phyloP scores from a whole-genome alignment of 768 basidiomycete genomes.

The Rhodotorula taiwanensis region DNA sequence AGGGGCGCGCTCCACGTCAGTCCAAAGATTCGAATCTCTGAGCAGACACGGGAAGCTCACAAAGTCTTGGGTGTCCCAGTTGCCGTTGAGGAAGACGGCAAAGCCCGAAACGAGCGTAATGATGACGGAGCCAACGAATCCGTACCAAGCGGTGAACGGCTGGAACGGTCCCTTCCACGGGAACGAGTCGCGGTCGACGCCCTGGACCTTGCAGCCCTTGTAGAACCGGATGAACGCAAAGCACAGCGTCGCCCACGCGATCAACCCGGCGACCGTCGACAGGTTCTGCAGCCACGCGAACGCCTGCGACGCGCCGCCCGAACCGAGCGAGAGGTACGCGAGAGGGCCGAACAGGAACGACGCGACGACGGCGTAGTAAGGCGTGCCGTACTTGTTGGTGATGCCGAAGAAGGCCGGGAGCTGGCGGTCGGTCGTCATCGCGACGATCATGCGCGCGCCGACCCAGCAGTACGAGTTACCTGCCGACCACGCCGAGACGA shows the following conservation, averaged over 20 bases:
- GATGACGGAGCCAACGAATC: slow-evolving; percentile 42
- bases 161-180: slow-evolving; percentile 46
- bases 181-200: slow-evolving; percentile 42
- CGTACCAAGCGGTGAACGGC: slow-evolving; percentile 44
- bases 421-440: slow-evolving; percentile 46
- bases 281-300: slow-evolving; percentile 47
- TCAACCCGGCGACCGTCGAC: slow-evolving; percentile 22
- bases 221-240: slow-evolving; percentile 34
- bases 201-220: slow-evolving; percentile 45
- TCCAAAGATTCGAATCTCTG: no score
- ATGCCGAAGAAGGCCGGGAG: slow-evolving; percentile 52
- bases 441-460: slow-evolving; percentile 44
- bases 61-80: slow-evolving; percentile 44
- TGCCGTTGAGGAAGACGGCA: slow-evolving; percentile 45
- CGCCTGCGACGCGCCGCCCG: slow-evolving; percentile 54
- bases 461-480: slow-evolving; percentile 31
- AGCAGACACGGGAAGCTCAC: background rate
- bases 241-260: slow-evolving; percentile 28
- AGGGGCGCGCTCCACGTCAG: background rate
- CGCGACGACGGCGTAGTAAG: slow-evolving; percentile 46
- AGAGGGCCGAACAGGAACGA: slow-evolving; percentile 41
- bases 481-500: slow-evolving; percentile 48
- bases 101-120: slow-evolving; percentile 41
- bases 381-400: slow-evolving; percentile 54
- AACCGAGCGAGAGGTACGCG: slow-evolving; percentile 41